Percentiles rank a stretch among this genome's conserved stretches.
Conservation (phyloP, 352 stramenopile species). For the Phytophthora chlamydospora region DNA sequence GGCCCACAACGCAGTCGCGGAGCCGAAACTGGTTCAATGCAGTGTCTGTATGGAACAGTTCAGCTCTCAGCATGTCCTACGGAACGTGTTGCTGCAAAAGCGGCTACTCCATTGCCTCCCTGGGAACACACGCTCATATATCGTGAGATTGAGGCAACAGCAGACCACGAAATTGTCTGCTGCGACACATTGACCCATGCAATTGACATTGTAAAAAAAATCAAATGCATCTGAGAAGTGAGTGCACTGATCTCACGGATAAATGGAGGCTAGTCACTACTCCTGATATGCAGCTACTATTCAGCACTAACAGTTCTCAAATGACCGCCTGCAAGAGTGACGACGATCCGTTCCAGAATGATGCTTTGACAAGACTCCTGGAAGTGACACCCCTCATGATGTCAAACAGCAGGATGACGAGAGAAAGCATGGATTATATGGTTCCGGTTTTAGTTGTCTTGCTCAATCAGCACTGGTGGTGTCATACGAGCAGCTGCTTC, state of each 20-base stretch:
- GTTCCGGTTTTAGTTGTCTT: not conserved
- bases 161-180: not conserved
- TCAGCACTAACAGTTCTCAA: not conserved
- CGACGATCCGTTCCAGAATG: not conserved
- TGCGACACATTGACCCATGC: not conserved
- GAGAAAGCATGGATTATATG: conserved; percentile 2
- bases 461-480: conserved; percentile 3
- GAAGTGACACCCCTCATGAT: not conserved
- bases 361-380: not conserved
- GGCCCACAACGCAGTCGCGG: not conserved
- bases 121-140: not conserved
- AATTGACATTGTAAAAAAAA: not conserved
- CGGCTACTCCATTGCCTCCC: not conserved
- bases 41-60: not conserved
- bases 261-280: not conserved
- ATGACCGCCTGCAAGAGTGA: not conserved
- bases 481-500: conserved; percentile 5
- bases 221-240: not conserved
- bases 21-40: conserved; percentile 2
- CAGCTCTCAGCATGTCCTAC: conserved; percentile 6
- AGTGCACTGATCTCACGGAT: not conserved
- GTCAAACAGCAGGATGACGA: not conserved
- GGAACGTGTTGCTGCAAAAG: not conserved
- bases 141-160: not conserved
- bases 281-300: not conserved